A percentile compares a stretch with the other conserved stretches of the same genome.
phyloP scores from a whole-genome alignment of 192 early-diverging fungal genomes.

The Entomortierella parvispora region DNA sequence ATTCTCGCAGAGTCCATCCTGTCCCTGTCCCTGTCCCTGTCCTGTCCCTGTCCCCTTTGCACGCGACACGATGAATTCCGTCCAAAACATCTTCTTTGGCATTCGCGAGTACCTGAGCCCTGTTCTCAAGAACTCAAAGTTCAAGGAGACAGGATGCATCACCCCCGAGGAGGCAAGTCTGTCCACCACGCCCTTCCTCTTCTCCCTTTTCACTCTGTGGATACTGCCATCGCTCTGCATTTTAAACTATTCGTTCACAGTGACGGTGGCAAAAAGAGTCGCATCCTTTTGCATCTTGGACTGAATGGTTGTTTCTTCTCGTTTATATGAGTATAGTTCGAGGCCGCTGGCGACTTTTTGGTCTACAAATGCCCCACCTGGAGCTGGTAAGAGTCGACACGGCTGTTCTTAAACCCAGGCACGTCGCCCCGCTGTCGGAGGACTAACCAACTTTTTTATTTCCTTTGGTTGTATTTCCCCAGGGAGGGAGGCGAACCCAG shows the following conservation, averaged over 20 bases:
- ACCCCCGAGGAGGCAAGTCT: slow-evolving; percentile 91
- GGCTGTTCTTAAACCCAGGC: background rate
- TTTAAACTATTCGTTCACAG: too few relatives aligned
- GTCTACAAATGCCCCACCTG: slow-evolving; percentile 99
- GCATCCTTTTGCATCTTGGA: too few relatives aligned
- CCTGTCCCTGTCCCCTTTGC: background rate
- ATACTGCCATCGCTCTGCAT: background rate
- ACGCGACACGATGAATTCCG: slow-evolving; percentile 57
- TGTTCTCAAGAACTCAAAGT: slow-evolving; percentile 93
- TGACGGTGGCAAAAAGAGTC: too few relatives aligned
- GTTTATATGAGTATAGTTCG: slow-evolving; percentile 70
- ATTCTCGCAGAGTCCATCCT: background rate
- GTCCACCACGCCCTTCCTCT: background rate
- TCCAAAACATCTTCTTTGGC: slow-evolving; percentile 73
- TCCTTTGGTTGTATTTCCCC: slow-evolving; percentile 8
- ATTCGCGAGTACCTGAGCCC: slow-evolving; percentile 94
- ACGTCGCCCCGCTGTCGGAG: background rate
- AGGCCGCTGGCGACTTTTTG: slow-evolving; percentile 96
- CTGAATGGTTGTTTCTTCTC: slow-evolving; percentile 12
- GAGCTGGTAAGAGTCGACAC: slow-evolving; percentile 77
- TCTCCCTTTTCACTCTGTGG: too few relatives aligned
- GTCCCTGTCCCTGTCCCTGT: background rate
- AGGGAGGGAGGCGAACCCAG: slow-evolving; percentile 68
- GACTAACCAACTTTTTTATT: background rate
- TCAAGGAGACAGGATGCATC: slow-evolving; percentile 94